Conservation (phyloP, 2,329 filamentous ascomycete genomes). For the Grosmannia huntii region DNA sequence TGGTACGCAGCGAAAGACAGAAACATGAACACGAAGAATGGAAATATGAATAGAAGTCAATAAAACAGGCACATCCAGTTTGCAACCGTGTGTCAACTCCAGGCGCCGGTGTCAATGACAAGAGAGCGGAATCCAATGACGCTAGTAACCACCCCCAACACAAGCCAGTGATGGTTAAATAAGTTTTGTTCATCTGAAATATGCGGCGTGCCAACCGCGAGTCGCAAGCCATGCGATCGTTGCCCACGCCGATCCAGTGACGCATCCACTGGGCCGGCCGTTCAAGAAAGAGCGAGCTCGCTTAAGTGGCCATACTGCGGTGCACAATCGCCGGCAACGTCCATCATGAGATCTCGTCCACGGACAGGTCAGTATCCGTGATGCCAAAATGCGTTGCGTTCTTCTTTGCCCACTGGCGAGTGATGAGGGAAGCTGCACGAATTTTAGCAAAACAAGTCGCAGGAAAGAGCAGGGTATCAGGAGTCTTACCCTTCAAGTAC, state of each 20-base stretch:
- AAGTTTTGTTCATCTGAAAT: background rate
- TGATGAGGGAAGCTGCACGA: conserved; percentile 72
- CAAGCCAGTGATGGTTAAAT: background rate
- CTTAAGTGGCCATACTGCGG: background rate
- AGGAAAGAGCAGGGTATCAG: too few relatives aligned
- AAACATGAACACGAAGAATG: background rate
- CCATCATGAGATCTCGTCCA: conserved; percentile 32
- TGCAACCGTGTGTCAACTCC: conserved; percentile 6
- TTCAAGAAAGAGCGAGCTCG: background rate
- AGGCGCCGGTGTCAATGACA: conserved; percentile 6
- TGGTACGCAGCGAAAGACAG: background rate
- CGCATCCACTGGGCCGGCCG: background rate
- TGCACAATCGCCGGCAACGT: background rate
- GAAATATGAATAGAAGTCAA: background rate
- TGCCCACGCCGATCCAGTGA: background rate
- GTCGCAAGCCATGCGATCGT: background rate
- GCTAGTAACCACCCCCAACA: background rate
- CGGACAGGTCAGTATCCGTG: conserved; percentile 31
- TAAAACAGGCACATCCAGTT: conserved; percentile 1
- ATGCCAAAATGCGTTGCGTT: conserved; percentile 48
- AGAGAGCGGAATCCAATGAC: conserved; percentile 4
- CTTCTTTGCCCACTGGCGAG: conserved; percentile 87
- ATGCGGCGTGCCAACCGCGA: background rate
- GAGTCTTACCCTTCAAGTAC: conserved; percentile 78
- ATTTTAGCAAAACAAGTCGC: background rate